Evolutionary conservation across 2,329 filamentous ascomycete species (phyloP).

Genomic region (Pochonia chlamydosporia): DNA sequence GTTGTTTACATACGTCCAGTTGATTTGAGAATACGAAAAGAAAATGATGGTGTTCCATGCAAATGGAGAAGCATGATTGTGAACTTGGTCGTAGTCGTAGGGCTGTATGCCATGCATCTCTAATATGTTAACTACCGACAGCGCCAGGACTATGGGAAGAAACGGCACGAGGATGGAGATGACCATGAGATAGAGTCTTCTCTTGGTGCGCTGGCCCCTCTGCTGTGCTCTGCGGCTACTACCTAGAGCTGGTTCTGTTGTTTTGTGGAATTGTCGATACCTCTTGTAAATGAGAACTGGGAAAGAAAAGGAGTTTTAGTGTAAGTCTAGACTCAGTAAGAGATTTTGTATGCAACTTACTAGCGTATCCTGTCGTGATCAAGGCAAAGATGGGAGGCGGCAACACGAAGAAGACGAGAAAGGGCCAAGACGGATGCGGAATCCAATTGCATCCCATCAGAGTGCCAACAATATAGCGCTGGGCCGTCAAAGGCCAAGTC

Average conservation of each 20-base stretch:
- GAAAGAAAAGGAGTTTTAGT: not conserved
- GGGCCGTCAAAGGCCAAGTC: constrained; percentile 39
- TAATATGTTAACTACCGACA: constrained; percentile 36
- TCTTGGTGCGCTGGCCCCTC: constrained; percentile 41
- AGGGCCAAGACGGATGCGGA: constrained; percentile 40
- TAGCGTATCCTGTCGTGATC: constrained; percentile 39
- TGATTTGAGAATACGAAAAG: constrained; percentile 32
- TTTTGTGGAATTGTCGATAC: constrained; percentile 39
- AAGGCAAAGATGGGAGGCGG: constrained; percentile 39
- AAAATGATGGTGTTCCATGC: constrained; percentile 45
- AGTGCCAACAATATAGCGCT: constrained; percentile 44
- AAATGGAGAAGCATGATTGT: constrained; percentile 27
- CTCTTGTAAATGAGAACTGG: constrained; percentile 41
- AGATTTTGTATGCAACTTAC: constrained; percentile 29
- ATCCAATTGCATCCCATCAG: constrained; percentile 43
- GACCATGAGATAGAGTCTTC: constrained; percentile 51
- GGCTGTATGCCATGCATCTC: constrained; percentile 20
- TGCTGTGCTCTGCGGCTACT: constrained; percentile 33
- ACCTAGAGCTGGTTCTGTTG: constrained; percentile 32
- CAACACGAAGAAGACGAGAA: constrained; percentile 40
- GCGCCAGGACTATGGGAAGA: constrained; percentile 39
- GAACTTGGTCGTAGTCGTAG: constrained; percentile 38
- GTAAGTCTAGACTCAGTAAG: not conserved
- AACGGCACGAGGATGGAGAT: constrained; percentile 46
- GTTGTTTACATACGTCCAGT: constrained; percentile 36